These are phyloP conservation scores for Chenopodium berlandieri DNA, from an alignment of 148 eudicot genomes.

Conservation along the genomic window DNA sequence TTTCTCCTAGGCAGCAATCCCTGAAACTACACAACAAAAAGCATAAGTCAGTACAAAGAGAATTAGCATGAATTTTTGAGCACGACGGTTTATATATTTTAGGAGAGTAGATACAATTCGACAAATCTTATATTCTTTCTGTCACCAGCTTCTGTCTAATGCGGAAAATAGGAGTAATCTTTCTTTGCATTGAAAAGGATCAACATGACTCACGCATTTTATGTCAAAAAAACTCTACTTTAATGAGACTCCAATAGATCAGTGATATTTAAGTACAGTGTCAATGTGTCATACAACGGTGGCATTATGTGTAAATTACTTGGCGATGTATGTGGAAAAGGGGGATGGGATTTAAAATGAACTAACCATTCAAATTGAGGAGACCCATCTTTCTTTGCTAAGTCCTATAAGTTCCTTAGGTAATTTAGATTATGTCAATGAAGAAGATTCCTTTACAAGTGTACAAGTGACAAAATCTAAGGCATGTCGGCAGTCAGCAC, in stretches of 20 bases:
- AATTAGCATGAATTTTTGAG: not conserved
- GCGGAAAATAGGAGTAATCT: not conserved
- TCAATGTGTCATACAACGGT: too few species aligned
- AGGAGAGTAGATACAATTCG: not conserved
- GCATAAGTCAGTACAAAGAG: not conserved
- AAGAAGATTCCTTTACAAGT: not conserved
- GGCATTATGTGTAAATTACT: too few species aligned
- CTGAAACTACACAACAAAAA: slow-evolving; percentile 37
- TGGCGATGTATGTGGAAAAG: too few species aligned
- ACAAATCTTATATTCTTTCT: not conserved
- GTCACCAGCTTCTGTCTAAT: not conserved
- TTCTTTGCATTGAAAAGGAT: not conserved
- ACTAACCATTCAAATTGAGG: not conserved
- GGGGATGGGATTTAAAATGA: not conserved
- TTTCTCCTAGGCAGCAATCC: slow-evolving; percentile 64
- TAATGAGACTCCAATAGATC: too few species aligned
- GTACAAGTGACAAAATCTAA: not conserved
- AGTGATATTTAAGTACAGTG: too few species aligned
- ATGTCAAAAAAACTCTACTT: not conserved
- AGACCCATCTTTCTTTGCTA: not conserved
- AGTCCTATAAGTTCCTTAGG: not conserved
- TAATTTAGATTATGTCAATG: not conserved
- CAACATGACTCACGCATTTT: not conserved
- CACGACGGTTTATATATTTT: not conserved
- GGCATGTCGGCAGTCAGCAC: not conserved